Evolutionary conservation across 768 basidiomycete species (phyloP), one percentile per base, ranked within the genome.

Genomic region (Solioccasus polychromus): DNA sequence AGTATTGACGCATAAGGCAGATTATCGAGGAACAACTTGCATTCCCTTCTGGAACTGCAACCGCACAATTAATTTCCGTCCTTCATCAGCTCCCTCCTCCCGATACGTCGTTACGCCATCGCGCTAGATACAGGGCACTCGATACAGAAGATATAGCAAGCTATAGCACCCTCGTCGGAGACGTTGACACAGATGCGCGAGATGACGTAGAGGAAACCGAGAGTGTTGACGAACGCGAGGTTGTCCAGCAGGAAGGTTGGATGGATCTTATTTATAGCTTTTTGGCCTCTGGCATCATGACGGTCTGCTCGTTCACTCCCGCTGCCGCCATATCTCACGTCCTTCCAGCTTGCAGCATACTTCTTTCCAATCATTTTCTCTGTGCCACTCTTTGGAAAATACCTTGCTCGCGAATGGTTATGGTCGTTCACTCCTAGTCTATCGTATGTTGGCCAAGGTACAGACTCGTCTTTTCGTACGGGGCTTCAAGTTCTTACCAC

Each of bases 31-130:
- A 98, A 66, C 83, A 95, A 64, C 81, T 98, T 4, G 75, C 88
- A 3, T 98, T 98, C 56, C 95, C 95, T 2, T 92, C 90, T 2
- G 95, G 95, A 24, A 95, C 94, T 14, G 94, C 94, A 1, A 98
- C 95, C 2, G 94, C 94, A 5, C 94, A 96, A 53, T 74, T 98
- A 10, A 92, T 98, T 37, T 86, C 92, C 3, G 88, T 96, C 11
- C 74, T 98, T 12, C 92, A 97, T 58, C 70, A 80, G 47, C 67
- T 85, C 28, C 87, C 87, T 1, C 80, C 81, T 24, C 83, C 86
- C 17, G 76, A 82, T 14, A 73, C 79, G 1, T 67, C 71, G 7
- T 42, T 82, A n/a, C 74, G 77, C 15, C 76, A 61, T 28, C 75
- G 86, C 47, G 60, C 57, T 12, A 85, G 80, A 7, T 90, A 90